These are phyloP conservation scores for Allomyces macrogynus DNA, from an alignment of 192 early-diverging fungal species.

Conservation along the genomic window DNA sequence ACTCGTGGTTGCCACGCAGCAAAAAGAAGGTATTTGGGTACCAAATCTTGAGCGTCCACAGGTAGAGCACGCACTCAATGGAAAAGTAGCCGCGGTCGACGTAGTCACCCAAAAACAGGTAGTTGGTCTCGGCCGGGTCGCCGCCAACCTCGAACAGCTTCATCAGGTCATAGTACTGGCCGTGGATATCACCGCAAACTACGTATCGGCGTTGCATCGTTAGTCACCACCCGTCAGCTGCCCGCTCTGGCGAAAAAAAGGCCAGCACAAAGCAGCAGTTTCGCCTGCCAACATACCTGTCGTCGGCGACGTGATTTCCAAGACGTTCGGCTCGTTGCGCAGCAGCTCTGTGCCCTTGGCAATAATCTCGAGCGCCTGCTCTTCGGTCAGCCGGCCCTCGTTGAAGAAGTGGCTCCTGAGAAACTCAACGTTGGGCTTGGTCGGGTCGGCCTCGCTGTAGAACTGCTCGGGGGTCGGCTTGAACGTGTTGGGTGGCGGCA, in stretches of 20 bases:
- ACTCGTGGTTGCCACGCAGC: conserved; percentile 22
- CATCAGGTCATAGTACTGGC: conserved; percentile 18
- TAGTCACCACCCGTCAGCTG: background rate
- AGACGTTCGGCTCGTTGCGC: conserved; percentile 57
- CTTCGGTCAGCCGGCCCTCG: conserved; percentile 81
- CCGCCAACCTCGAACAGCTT: conserved; percentile 21
- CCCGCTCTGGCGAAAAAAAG: conserved; percentile 1
- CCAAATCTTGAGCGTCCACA: conserved; percentile 17
- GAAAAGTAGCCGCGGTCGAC: conserved; percentile 21
- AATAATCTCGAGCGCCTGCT: conserved; percentile 78
- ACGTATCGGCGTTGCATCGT: background rate
- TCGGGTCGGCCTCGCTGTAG: conserved; percentile 41
- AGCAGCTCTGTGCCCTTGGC: conserved; percentile 61
- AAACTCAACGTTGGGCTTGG: conserved; percentile 60
- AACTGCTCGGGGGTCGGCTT: conserved; percentile 39
- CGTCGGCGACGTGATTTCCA: conserved; percentile 75
- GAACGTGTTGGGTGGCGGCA: conserved; percentile 26
- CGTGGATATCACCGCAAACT: conserved; percentile 49
- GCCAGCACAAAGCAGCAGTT: background rate
- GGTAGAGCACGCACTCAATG: conserved; percentile 15
- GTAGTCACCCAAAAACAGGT: conserved; percentile 20
- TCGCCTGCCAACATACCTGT: conserved; percentile 37
- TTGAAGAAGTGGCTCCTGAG: conserved; percentile 80
- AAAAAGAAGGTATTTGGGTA: conserved; percentile 16
- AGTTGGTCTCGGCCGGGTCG: conserved; percentile 9